Percentiles rank a stretch among this genome's conserved stretches.
phyloP scores from a whole-genome alignment of 345 rosid genomes.

The Pistacia vera region DNA sequence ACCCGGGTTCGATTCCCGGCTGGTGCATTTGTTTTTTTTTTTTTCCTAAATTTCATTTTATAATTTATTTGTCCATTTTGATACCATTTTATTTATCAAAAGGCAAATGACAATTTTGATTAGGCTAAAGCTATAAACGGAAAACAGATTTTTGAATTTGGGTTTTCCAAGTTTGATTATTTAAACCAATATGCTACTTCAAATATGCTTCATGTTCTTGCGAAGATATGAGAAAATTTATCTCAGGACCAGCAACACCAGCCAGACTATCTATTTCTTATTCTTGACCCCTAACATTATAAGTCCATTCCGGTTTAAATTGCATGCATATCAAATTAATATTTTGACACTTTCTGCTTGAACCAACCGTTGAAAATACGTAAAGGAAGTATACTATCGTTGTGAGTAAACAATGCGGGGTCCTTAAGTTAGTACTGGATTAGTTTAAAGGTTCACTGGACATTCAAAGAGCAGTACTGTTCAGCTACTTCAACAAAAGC shows the following conservation, averaged over 20 bases:
- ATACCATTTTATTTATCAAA: no score
- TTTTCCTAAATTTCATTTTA: not conserved
- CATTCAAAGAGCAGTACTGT: not conserved
- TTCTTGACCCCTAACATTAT: not conserved
- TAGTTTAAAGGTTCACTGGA: not conserved
- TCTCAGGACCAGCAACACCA: no score
- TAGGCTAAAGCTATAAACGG: no score
- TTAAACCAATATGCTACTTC: no score
- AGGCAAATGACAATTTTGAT: no score
- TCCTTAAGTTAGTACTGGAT: not conserved
- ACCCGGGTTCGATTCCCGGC: conserved; percentile 64
- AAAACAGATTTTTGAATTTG: not conserved
- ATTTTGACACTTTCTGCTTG: not conserved
- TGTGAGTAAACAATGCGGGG: not conserved
- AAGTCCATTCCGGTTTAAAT: not conserved
- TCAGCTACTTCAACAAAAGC: not conserved
- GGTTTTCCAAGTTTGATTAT: not conserved
- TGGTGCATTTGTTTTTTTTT: conserved; percentile 27
- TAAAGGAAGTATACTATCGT: not conserved
- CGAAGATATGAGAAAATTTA: not conserved
- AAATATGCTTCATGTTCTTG: not conserved
- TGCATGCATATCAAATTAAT: not conserved
- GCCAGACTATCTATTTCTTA: no score
- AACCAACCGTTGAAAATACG: not conserved
- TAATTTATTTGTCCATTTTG: no score